Base-by-base conservation (phyloP, 2,329 filamentous ascomycete species). In the Dactylellina parvicollis region DNA sequence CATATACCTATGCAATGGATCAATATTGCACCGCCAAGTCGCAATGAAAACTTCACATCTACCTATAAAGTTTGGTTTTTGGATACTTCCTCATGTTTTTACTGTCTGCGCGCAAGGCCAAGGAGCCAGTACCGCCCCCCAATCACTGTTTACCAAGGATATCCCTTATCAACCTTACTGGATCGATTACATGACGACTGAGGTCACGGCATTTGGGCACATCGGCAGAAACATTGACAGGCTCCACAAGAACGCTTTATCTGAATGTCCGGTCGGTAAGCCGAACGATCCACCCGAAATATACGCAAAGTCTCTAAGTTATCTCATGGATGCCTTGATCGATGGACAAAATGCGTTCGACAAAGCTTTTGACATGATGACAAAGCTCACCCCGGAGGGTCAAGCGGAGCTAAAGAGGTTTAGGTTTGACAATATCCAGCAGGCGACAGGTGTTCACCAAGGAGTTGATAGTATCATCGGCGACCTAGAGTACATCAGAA, bases 131-230 rank as follows among this genome's bases (percentile, higher is more conserved):
- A 32, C 5, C 12, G 30, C 42, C 24, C 3, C 5, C 10, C 20
- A 49, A 8, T 10, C 26, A 3, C 26, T 22, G 3, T 4, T 5
- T 34, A 46, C 16, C 5, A 32, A 32, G 1, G 8, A 20, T 12
- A 52, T 52, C 28, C 47, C 47, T 22, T 52, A 34, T n/a, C 18
- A 32, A 20, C 47, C 47, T 9, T 36, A 36, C 20, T 52, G 47
- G 47, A 3, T 20, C 12, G 26, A 32, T 16, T 52, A 52, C 9
- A 5, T 52, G 5, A 36, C 12, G 14, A 12, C 14, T 1, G 28
- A 52, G 10, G n/a, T 36, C 12, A 34, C 5, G 2, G 47, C 20
- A 20, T 36, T 52, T n/a, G 7, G 7, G 2, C 12, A 14, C 7
- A 52, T 52, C 4, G 47, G 47, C 16, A 12, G 5, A 2, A 16